Base-by-base conservation (phyloP, 306 rosid genomes). In the Vigna hirtella region DNA sequence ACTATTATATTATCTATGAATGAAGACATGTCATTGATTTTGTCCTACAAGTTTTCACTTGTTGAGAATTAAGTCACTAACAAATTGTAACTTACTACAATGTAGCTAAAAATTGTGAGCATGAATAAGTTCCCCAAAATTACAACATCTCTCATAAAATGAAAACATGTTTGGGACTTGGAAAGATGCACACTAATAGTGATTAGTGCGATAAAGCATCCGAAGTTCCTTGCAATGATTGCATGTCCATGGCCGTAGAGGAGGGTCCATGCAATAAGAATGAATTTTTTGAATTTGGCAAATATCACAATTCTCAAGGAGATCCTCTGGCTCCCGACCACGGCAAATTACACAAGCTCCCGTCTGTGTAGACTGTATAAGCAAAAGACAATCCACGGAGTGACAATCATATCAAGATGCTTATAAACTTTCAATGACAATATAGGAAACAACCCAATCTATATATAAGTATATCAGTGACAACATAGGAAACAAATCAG, bases 181-280 rank as follows among this genome's bases (percentile, higher is more conserved):
- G 69, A 32, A 65, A 6, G 26, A 43, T 66, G 61, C 11, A 8
- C 36, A 74, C 68, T 78, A 74, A 74, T 82, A 64, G 58, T 34
- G 69, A 53, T 78, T 70, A 82, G 42, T 70, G 78, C 73, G 83
- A 49, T 82, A 89, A 13, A 86, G 72, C 82, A 74, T 85, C 73
- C 74, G 88, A 47, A 92, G 91, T 58, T 94, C 93, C 64, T 83
- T 92, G 85, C 98, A 94, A 85, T 81, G 89, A 59, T 30, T 77
- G 88, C 98, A 94, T 43, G 88, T 85, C 98, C 98, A 94, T 16
- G 97, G 93, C 49, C 77, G 24, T 71, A 88, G 77, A 32, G 85
- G 87, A 51, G 97, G 98, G 84, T 94, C 97, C 87, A 92, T 87
- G 88, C 98, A 94, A 78, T 92, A 92, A 28, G 81, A 55, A 78